A percentile compares a stretch with the other conserved stretches of the same genome.
These are phyloP conservation scores for Symbiodinium pilosum DNA, from an alignment of 73 alveolate genomes.

Conservation along the genomic window DNA sequence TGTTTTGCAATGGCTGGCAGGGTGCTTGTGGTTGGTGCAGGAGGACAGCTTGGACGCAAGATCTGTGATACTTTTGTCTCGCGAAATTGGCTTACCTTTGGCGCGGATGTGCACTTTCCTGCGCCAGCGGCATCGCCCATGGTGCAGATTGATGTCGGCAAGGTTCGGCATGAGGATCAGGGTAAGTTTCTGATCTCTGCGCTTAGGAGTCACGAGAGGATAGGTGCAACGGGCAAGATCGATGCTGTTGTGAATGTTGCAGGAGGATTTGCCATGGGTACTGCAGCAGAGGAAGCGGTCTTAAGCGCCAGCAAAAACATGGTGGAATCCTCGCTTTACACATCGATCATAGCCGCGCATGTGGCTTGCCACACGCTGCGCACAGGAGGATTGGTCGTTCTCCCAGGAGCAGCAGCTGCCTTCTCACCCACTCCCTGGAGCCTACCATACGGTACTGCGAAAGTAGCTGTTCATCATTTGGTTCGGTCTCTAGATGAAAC, in stretches of 20 bases:
- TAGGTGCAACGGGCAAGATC: background rate
- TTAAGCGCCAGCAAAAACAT: conserved; percentile 38
- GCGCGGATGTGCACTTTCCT: conserved; percentile 12
- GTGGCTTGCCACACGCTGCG: background rate
- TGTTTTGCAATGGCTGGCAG: too few relatives aligned
- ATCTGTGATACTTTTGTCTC: background rate
- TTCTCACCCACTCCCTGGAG: conserved; percentile 85
- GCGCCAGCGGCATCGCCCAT: background rate
- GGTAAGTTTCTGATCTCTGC: background rate
- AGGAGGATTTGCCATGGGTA: conserved; percentile 92
- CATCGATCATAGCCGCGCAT: conserved; percentile 63
- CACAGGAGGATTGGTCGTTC: background rate
- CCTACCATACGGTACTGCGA: conserved; percentile 76
- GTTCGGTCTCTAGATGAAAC: conserved; percentile 69
- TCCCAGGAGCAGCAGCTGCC: conserved; percentile 79
- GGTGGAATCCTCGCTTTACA: conserved; percentile 76
- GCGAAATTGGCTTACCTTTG: conserved; percentile 37
- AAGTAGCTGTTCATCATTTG: conserved; percentile 76
- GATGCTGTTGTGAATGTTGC: conserved; percentile 88
- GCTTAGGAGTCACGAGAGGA: background rate
- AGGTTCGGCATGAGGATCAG: background rate
- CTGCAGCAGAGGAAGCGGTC: conserved; percentile 64
- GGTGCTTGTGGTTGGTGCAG: conserved; percentile 66
- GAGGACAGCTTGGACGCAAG: conserved; percentile 66
- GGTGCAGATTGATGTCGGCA: background rate